phyloP scores from a whole-genome alignment of 176 grass and related monocot species.

The Bromus sterilis region DNA sequence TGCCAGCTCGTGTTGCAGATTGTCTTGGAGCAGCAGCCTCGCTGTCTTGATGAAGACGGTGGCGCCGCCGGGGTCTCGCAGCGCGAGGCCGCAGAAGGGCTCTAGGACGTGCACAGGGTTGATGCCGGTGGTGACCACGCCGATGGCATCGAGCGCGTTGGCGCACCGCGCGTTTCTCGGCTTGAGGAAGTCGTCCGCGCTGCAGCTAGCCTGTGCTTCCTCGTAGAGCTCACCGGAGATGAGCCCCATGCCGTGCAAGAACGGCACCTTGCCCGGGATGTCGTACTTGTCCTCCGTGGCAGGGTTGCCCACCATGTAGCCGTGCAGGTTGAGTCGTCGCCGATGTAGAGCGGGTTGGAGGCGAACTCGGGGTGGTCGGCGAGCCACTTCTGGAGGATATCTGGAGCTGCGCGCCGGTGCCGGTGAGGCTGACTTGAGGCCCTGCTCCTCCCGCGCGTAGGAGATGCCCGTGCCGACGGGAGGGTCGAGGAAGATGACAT shows the following conservation, averaged over 20 bases:
- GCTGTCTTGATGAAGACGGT: too few relatives aligned
- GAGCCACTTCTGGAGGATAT: conserved; percentile 47
- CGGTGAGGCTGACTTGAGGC: conserved; percentile 32
- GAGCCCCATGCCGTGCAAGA: too few relatives aligned
- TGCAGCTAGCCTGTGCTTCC: conserved; percentile 32
- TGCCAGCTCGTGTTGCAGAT: not conserved
- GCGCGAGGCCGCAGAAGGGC: conserved; percentile 35
- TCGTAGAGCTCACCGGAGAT: too few relatives aligned
- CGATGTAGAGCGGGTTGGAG: too few relatives aligned
- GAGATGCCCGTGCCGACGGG: conserved; percentile 73
- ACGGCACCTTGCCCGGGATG: conserved; percentile 32
- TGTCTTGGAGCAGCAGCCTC: too few relatives aligned
- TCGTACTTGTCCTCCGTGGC: conserved; percentile 35
- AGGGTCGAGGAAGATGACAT: conserved; percentile 70
- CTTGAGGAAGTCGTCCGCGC: too few relatives aligned
- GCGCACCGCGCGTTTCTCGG: too few relatives aligned
- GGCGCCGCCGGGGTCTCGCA: not conserved
- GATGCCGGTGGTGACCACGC: conserved; percentile 14
- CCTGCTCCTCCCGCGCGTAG: conserved; percentile 28
- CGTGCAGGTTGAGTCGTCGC: too few relatives aligned
- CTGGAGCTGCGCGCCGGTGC: conserved; percentile 24
- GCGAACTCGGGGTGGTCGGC: too few relatives aligned
- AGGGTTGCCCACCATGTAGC: conserved; percentile 60
- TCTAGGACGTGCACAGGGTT: conserved; percentile 51
- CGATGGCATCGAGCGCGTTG: too few relatives aligned